phyloP scores from a whole-genome alignment of 441 rosid genomes.

The Macaranga tanarius region DNA sequence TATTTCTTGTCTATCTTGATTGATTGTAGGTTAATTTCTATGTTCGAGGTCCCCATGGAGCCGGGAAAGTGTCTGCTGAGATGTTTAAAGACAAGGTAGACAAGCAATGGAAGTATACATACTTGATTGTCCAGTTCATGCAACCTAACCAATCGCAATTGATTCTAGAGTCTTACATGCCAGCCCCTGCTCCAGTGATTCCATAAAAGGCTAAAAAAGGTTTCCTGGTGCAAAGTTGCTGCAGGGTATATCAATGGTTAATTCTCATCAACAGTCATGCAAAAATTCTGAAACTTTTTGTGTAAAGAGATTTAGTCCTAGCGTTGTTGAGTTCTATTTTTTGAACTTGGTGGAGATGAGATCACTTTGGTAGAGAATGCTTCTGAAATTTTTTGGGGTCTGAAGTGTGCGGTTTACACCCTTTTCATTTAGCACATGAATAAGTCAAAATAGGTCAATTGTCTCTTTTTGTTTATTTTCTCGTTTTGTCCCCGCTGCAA shows the following conservation, averaged over 20 bases:
- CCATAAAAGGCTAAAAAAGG: slow-evolving; percentile 21
- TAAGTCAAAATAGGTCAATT: not conserved
- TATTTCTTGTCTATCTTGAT: not conserved
- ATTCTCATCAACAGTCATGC: not conserved
- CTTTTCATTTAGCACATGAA: not conserved
- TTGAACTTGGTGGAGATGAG: slow-evolving; percentile 5
- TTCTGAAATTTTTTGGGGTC: not conserved
- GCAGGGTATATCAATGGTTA: not conserved
- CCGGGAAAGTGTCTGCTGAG: slow-evolving; percentile 81
- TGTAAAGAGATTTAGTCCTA: not conserved
- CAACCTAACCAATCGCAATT: slow-evolving; percentile 70
- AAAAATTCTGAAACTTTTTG: not conserved
- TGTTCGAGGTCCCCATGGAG: slow-evolving; percentile 92
- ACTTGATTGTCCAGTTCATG: slow-evolving; percentile 71
- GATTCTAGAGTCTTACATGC: slow-evolving; percentile 88
- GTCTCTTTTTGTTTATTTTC: too few species aligned
- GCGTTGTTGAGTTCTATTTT: slow-evolving; percentile 19
- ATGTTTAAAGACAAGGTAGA: slow-evolving; percentile 91
- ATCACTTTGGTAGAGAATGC: not conserved
- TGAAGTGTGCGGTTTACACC: not conserved
- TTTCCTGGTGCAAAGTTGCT: slow-evolving; percentile 3
- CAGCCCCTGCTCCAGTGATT: slow-evolving; percentile 38
- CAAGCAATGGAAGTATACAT: slow-evolving; percentile 86
- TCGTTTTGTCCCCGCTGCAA: too few species aligned
- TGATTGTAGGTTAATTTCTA: slow-evolving; percentile 65